phyloP scores from a whole-genome alignment of 2,329 filamentous ascomycete genomes.

The Aspergillus sp. region DNA sequence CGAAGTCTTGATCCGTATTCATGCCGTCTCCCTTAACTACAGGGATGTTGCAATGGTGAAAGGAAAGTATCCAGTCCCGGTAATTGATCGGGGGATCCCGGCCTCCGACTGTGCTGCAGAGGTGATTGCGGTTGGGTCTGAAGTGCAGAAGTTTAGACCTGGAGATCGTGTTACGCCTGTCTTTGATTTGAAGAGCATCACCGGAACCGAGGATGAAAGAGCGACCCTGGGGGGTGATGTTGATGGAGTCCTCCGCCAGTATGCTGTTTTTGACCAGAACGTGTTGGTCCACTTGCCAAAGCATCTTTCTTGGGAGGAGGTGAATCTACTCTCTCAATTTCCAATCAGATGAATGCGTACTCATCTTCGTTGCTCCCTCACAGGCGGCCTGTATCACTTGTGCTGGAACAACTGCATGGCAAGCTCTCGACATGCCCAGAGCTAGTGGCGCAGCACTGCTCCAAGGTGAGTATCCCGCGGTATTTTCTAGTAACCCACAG shows the following conservation, averaged over 20 bases:
- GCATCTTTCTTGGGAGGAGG: conserved; percentile 10
- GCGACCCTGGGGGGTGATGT: conserved; percentile 2
- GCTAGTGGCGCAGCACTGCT: conserved; percentile 6
- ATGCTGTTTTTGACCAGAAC: conserved; percentile 4
- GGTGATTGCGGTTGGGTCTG: background rate
- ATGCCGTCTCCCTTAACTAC: conserved; percentile 7
- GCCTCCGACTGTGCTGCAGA: background rate
- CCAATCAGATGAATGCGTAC: background rate
- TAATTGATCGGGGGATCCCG: background rate
- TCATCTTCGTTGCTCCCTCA: background rate
- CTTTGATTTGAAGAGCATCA: conserved; percentile 3
- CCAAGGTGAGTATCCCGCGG: no score
- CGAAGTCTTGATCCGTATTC: conserved; percentile 7
- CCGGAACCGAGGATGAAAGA: background rate
- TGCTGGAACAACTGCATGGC: conserved; percentile 11
- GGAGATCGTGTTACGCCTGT: conserved; percentile 5
- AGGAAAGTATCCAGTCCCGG: conserved; percentile 5
- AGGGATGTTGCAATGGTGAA: conserved; percentile 2
- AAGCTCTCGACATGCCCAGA: conserved; percentile 4
- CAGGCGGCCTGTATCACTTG: conserved; percentile 9
- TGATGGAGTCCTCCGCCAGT: conserved; percentile 8
- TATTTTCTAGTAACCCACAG: no score
- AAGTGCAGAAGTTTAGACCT: background rate
- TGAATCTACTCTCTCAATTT: background rate
- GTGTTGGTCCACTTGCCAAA: conserved; percentile 6